A percentile compares a stretch with the other conserved stretches of the same genome.
Evolutionary conservation across 371 early-diverging fungal species (phyloP).

Genomic region (Cokeromyces recurvatus): DNA sequence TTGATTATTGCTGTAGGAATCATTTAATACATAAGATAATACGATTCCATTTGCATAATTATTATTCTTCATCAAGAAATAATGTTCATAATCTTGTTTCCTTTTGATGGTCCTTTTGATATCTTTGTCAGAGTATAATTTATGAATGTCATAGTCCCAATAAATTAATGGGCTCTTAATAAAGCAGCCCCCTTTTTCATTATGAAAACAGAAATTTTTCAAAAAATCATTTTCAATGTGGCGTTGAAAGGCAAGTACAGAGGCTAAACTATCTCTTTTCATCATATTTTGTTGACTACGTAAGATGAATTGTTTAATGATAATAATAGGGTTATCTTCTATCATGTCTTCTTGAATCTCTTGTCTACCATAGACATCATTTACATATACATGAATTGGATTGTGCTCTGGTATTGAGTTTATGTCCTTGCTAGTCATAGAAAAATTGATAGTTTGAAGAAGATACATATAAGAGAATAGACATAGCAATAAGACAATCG

Average conservation of each 20-base stretch:
- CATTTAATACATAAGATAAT: slow-evolving; percentile 39
- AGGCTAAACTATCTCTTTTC: too few species aligned
- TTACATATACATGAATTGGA: too few species aligned
- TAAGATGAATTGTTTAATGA: too few species aligned
- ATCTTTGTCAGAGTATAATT: slow-evolving; percentile 25
- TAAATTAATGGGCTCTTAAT: slow-evolving; percentile 29
- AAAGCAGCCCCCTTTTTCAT: slow-evolving; percentile 10
- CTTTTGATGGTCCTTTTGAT: slow-evolving; percentile 27
- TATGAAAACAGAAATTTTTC: slow-evolving; percentile 1
- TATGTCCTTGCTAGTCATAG: too few species aligned
- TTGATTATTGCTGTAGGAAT: slow-evolving; percentile 22
- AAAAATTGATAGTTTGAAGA: too few species aligned
- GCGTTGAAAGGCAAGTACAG: neutral
- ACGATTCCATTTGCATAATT: slow-evolving; percentile 8
- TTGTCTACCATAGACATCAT: too few species aligned
- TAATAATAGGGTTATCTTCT: too few species aligned
- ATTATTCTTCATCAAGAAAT: neutral
- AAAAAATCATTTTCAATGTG: neutral
- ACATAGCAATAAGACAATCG: neutral
- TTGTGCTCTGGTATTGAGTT: too few species aligned
- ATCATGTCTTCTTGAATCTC: too few species aligned
- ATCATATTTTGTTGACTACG: too few species aligned
- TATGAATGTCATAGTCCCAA: slow-evolving; percentile 32
- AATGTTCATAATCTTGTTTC: slow-evolving; percentile 14
- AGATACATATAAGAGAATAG: neutral